Base-by-base conservation (phyloP, 2,329 filamentous ascomycete species). In the Berkeleyomyces rouxiae region DNA sequence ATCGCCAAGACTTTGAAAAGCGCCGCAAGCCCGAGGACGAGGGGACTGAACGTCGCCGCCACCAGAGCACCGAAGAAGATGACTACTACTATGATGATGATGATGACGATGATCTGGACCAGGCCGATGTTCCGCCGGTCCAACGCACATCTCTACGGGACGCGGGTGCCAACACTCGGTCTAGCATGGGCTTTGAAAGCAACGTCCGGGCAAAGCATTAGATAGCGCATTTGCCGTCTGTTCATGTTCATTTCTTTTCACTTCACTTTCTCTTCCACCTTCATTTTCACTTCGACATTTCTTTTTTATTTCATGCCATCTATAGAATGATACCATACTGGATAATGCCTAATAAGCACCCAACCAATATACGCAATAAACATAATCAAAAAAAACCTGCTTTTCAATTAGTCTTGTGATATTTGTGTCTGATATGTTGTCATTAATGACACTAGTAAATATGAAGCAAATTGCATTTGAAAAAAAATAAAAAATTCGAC, bases 1-100 rank as follows among this genome's bases (percentile, higher is more conserved):
- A 97, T 71, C 86, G 82, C 65, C 87, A 95, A 71, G 92, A 97
- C 74, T 97, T 96, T 71, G 88, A 95, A 74, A 87, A 93, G 75
- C 87, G 83, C 71, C 80, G 82, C 66, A 74, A 71, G 67, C 73
- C 73, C 0, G 64, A 66, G 2, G 66, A 66, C 0, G 53, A 62
- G 2, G 67, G 65, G 23, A 58, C 58, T 11, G 65, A 66, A 65
- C n/a, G 68, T 63, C 0, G 68, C 66, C 0, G 70, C 68, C 23
- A 23, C 23, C 23, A 23, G 23, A 23, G 23, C 13, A 67, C 67
- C 0, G 68, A 66, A 0, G 65, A 68, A 9, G 66, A 64, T 7
- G 65, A 61, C 0, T 65, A 61, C 0, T 66, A 68, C 7, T 63
- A 66, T 13, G 67, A 67, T 9, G 67, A 68, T 37, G 68, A 70